A percentile compares a stretch with the other conserved stretches of the same genome.
Conservation (phyloP, 768 basidiomycete genomes). For the Amanita muscaria region DNA sequence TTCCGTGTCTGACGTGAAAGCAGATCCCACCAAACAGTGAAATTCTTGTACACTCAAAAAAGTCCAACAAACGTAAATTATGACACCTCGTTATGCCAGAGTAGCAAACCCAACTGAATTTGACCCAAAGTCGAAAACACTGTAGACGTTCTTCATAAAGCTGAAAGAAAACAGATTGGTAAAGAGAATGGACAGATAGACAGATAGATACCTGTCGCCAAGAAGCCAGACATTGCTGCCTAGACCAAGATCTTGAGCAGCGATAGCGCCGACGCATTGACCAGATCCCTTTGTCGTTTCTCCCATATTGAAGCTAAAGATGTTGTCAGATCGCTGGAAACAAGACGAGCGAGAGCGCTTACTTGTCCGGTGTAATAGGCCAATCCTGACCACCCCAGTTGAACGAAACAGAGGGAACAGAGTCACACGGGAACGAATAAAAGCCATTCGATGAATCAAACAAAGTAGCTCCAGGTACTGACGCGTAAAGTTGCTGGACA, state of each 20-base stretch:
- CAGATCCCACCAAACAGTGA: too few relatives aligned
- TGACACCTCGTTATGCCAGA: conserved; percentile 12
- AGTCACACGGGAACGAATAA: conserved; percentile 24
- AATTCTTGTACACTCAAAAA: too few relatives aligned
- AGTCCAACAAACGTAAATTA: too few relatives aligned
- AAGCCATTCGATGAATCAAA: conserved; percentile 13
- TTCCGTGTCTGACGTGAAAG: too few relatives aligned
- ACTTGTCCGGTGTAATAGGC: too few relatives aligned
- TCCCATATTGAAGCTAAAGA: too few relatives aligned
- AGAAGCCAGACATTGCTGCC: too few relatives aligned
- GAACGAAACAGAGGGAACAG: conserved; percentile 23
- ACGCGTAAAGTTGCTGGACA: conserved; percentile 17
- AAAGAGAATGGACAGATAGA: neutral
- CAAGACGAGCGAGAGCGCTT: too few relatives aligned
- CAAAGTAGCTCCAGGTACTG: conserved; percentile 18
- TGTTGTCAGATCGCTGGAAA: too few relatives aligned
- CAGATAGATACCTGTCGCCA: neutral
- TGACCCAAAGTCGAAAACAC: conserved; percentile 30
- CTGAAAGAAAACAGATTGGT: neutral
- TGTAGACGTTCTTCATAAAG: conserved; percentile 38
- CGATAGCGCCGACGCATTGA: too few relatives aligned
- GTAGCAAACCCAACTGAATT: conserved; percentile 30
- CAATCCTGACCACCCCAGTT: conserved; percentile 24
- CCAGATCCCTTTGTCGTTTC: too few relatives aligned
- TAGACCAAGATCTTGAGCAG: too few relatives aligned